Evolutionary conservation across 1,284 basidiomycete species (phyloP).

Genomic region (Vanrija sp.): DNA sequence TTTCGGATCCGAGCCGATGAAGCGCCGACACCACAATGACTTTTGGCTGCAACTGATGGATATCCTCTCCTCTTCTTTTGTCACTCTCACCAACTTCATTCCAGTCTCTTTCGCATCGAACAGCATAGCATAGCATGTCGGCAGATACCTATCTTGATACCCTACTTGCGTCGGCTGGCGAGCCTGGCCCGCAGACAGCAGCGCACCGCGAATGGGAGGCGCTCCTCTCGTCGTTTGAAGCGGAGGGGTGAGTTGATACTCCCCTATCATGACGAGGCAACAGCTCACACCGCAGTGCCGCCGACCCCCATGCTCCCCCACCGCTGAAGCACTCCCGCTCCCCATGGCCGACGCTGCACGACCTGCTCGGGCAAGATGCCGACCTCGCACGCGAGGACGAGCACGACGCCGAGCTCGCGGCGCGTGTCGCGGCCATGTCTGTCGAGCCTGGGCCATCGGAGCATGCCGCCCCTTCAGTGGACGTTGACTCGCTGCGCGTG

Average conservation of each 20-base stretch:
- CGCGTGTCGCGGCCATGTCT: background rate
- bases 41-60: background rate
- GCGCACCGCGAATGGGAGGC: constrained; percentile 17
- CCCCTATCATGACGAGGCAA: background rate
- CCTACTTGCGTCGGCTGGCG: constrained; percentile 1
- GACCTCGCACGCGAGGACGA: background rate
- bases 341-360: constrained; percentile 17
- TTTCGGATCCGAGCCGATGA: no score
- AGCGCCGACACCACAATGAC: background rate
- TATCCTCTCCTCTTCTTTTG: background rate
- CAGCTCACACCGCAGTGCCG: background rate
- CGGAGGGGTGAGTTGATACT: constrained; percentile 1
- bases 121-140: constrained; percentile 9
- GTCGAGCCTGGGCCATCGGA: background rate
- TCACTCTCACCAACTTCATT: background rate
- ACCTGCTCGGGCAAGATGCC: constrained; percentile 1
- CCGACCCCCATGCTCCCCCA: background rate
- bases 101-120: background rate
- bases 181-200: constrained; percentile 8
- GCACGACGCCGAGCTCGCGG: background rate
- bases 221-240: background rate
- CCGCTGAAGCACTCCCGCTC: background rate
- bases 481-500: constrained; percentile 2
- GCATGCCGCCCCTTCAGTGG: background rate
- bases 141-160: constrained; percentile 10